These are phyloP conservation scores for Lipomyces yamanashiensis DNA, from an alignment of 805 yeast species.

Conservation along the genomic window DNA sequence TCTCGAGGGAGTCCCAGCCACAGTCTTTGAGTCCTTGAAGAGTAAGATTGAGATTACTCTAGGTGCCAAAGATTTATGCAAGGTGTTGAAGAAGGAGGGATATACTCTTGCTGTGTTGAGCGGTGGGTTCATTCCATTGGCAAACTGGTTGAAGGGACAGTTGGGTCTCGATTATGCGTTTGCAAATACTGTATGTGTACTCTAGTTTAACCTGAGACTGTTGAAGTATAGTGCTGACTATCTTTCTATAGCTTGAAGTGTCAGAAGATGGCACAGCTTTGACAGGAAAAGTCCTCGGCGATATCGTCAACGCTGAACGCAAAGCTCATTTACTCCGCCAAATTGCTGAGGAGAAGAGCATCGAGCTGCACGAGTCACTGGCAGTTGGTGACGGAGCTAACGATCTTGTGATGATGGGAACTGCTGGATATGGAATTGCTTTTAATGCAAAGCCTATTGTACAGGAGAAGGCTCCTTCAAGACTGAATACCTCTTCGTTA, in stretches of 20 bases:
- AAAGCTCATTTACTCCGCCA: slow-evolving; percentile 75
- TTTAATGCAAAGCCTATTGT: slow-evolving; percentile 98
- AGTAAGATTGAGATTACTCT: slow-evolving; percentile 73
- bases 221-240: not conserved
- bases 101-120: slow-evolving; percentile 82
- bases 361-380: slow-evolving; percentile 49
- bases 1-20: slow-evolving; percentile 79
- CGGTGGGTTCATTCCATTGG: slow-evolving; percentile 94
- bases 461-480: slow-evolving; percentile 76
- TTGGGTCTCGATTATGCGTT: slow-evolving; percentile 83
- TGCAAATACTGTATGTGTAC: slow-evolving; percentile 60
- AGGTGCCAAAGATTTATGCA: slow-evolving; percentile 78
- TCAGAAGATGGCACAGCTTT: slow-evolving; percentile 53
- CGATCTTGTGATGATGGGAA: slow-evolving; percentile 88
- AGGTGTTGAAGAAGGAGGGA: slow-evolving; percentile 63
- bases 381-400: slow-evolving; percentile 77
- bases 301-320: slow-evolving; percentile 80
- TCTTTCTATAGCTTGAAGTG: slow-evolving; percentile 44
- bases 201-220: not conserved
- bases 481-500: slow-evolving; percentile 74
- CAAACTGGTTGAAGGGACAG: slow-evolving; percentile 67
- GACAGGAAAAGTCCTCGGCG: slow-evolving; percentile 79
- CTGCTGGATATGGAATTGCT: slow-evolving; percentile 92
- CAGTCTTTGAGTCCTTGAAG: slow-evolving; percentile 80
- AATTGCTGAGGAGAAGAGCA: slow-evolving; percentile 59